Base-by-base conservation (phyloP, 2,329 filamentous ascomycete genomes). In the Sclerotiophoma versabilis region DNA sequence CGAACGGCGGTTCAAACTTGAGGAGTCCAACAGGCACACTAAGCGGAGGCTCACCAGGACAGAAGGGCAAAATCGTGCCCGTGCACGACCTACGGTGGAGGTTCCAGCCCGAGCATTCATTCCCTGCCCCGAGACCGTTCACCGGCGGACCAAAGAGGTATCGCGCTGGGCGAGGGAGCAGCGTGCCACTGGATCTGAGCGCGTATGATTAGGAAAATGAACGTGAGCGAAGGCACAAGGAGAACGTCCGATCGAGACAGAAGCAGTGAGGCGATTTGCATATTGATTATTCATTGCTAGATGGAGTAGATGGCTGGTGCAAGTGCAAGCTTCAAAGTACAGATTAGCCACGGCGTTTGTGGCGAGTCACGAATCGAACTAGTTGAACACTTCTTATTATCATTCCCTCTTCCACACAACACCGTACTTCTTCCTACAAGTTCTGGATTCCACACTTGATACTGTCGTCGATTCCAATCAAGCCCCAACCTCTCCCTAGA, bases 101-200 rank as follows among this genome's bases (percentile, higher is more conserved):
- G 60, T 99, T 97, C 71, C 89, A 93, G 65, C 85, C 88, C 39
- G 93, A 97, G 66, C 84, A 82, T 29, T 82, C 90, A 64, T 82
- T 98, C 39, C 93, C 95, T 0, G 93, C 92, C 65, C 93, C 93
- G 19, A 83, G 93, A 67, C 87, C 90, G 1, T 97, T 96, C 70
- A 77, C 81, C 1, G 89, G 89, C n/a, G 86, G 85, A 3, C 78
- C 83, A 17, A 92, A 89, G 73, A 87, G 86, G 72, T 99, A 98
- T 76, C 83, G 93, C 59, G 95, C 95, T 29, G 95, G 95, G 8
- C 85, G 93, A 71, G 93, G 92, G 26, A 97, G 92, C 77, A 97
- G 91, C 79, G 93, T 98, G 63, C 95, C 95, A 25, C 79, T 98
- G 65, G 91, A 98, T 79, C 76, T 99, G 70, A 85, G 81, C 62